These are phyloP conservation scores for Dujonia santamariae DNA, from an alignment of 1,139 yeast genomes.

Conservation along the genomic window DNA sequence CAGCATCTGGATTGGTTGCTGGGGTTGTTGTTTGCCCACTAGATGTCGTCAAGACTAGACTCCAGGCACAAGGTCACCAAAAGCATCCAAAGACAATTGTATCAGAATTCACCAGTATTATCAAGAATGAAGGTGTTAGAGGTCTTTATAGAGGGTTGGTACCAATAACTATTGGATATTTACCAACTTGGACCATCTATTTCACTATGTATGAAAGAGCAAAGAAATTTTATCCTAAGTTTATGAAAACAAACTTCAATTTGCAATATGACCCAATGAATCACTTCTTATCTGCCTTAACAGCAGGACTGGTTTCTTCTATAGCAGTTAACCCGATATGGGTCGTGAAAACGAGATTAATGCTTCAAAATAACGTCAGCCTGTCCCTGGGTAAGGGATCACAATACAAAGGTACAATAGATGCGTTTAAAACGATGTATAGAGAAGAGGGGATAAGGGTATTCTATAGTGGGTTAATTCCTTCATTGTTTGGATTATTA, in stretches of 20 bases:
- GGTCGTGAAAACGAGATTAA: constrained; percentile 92
- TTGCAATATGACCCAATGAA: constrained; percentile 47
- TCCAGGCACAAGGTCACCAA: constrained; percentile 43
- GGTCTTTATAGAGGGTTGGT: constrained; percentile 90
- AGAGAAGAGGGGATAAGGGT: constrained; percentile 73
- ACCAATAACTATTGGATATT: constrained; percentile 88
- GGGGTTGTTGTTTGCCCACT: constrained; percentile 48
- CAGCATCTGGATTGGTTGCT: constrained; percentile 45
- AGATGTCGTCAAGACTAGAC: constrained; percentile 45
- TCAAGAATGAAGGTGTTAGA: constrained; percentile 70
- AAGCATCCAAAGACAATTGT: constrained; percentile 49
- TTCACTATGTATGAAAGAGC: constrained; percentile 85
- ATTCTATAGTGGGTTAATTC: constrained; percentile 88
- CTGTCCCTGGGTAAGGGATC: constrained; percentile 1
- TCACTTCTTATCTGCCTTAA: constrained; percentile 78
- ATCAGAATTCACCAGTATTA: constrained; percentile 61
- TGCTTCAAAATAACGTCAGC: constrained; percentile 58
- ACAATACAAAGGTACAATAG: constrained; percentile 76
- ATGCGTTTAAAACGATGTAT: constrained; percentile 81
- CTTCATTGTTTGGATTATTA: constrained; percentile 83
- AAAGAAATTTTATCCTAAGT: constrained; percentile 40
- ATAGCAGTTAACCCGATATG: constrained; percentile 93
- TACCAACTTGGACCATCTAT: constrained; percentile 97
- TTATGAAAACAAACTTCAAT: constrained; percentile 25
- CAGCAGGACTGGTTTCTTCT: constrained; percentile 88